Evolutionary conservation across 1,139 yeast species (phyloP).

Genomic region (Arxiozyma heterogenica): DNA sequence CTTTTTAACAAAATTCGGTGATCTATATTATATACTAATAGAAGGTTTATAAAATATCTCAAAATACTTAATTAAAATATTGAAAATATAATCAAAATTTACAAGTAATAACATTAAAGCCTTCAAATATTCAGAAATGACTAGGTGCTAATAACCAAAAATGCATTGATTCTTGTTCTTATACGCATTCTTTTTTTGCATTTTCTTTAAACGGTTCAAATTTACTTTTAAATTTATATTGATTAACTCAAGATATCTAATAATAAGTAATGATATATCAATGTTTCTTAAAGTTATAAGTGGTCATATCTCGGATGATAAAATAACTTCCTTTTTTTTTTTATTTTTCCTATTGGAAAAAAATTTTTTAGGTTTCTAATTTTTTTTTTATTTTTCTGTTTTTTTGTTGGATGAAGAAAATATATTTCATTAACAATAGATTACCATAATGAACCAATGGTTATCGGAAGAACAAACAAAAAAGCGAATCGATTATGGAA

Average conservation of each 20-base stretch:
- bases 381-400: background rate
- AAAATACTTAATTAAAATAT: too few species aligned
- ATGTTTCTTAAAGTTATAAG: background rate
- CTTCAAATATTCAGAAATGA: too few species aligned
- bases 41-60: background rate
- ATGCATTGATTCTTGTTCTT: too few species aligned
- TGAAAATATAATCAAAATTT: background rate
- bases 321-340: too few species aligned
- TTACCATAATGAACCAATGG: background rate
- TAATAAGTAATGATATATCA: background rate
- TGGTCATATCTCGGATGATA: too few species aligned
- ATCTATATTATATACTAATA: background rate
- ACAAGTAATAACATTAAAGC: too few species aligned
- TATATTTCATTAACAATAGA: background rate
- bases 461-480: background rate
- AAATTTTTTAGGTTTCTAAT: too few species aligned
- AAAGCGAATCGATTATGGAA: background rate
- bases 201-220: background rate
- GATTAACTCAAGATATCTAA: background rate
- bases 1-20: background rate
- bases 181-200: too few species aligned
- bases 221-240: too few species aligned
- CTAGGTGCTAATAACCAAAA: background rate
- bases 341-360: too few species aligned
- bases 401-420: background rate